These are phyloP conservation scores for Trametes maxima DNA, from an alignment of 768 basidiomycete species.

Conservation along the genomic window DNA sequence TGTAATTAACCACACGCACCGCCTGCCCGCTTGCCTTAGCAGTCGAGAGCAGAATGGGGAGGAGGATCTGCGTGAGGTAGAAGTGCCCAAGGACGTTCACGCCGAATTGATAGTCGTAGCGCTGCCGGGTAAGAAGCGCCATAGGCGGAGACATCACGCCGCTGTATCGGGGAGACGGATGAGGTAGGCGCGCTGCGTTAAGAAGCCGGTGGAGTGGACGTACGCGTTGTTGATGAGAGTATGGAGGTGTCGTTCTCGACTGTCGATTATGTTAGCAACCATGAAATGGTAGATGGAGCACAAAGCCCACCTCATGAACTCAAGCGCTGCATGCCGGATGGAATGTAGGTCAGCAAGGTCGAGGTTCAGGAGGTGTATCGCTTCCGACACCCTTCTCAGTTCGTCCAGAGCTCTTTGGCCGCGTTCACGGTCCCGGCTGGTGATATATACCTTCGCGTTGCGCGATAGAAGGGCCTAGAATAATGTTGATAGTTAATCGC, in stretches of 20 bases:
- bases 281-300: background rate
- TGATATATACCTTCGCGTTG: slow-evolving; percentile 18
- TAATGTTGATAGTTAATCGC: background rate
- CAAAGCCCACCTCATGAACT: slow-evolving; percentile 6
- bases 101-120: slow-evolving; percentile 45
- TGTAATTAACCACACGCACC: slow-evolving; percentile 49
- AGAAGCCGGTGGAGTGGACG: slow-evolving; percentile 16
- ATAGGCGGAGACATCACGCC: slow-evolving; percentile 23
- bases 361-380: slow-evolving; percentile 1
- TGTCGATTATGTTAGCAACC: background rate
- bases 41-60: slow-evolving; percentile 45
- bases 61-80: slow-evolving; percentile 55
- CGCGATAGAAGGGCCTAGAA: slow-evolving; percentile 9
- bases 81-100: slow-evolving; percentile 49
- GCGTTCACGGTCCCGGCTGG: background rate
- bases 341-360: slow-evolving; percentile 14
- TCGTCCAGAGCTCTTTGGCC: slow-evolving; percentile 2
- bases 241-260: slow-evolving; percentile 46
- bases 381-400: slow-evolving; percentile 12
- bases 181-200: slow-evolving; percentile 38
- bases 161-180: slow-evolving; percentile 38
- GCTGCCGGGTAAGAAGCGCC: slow-evolving; percentile 25
- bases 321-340: background rate
- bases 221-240: slow-evolving; percentile 53
- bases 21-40: slow-evolving; percentile 42